Evolutionary conservation across 805 yeast genomes (phyloP), one percentile per base, ranked within the genome.

Genomic region (Aciculoconidium aculeatum): DNA sequence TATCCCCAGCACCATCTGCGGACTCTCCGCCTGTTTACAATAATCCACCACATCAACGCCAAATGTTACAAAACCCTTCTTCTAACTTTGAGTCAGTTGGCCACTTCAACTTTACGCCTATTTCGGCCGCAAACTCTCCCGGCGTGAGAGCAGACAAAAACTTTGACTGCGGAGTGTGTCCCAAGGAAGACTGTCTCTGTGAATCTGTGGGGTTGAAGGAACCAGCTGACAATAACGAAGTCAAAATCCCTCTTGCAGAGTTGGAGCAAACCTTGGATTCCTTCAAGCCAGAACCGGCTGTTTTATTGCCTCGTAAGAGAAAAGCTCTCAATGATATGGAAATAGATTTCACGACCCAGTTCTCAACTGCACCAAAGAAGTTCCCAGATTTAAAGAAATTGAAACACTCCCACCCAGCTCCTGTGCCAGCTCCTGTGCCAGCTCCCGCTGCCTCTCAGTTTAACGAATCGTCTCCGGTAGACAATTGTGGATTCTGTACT

Each of bases 401-500:
- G 36, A 27, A 27, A 24, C 15, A 15, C 10, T 15, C 15, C 7
- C 28, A 15, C 29, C 15, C 28, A 32, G 21, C 28, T 27, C n/a
- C n/a, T n/a, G n/a, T n/a, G n/a, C n/a, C n/a, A n/a, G n/a, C n/a
- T n/a, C n/a, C n/a, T n/a, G n/a, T n/a, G n/a, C n/a, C n/a, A n/a
- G 12, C 30, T 21, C 17, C 25, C 22, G 18, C 28, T 25, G 13
- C 45, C 11, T 37, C 39, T 2, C 50, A 44, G 13, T 61, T 65
- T 34, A 58, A 66, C 36, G 73, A 68, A 28, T 55, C 56, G 21
- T 70, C 73, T 1, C 71, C 75, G 5, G 65, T 67, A 36, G 94
- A 83, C 41, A 75, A 81, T 35, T 90, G 97, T 56, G 97, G 97
- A 0, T 88, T 90, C 55, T 90, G 97, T 49, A 75, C 94, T 0